Base-by-base conservation (phyloP, 2,329 filamentous ascomycete species). In the Fusarium torreyae region DNA sequence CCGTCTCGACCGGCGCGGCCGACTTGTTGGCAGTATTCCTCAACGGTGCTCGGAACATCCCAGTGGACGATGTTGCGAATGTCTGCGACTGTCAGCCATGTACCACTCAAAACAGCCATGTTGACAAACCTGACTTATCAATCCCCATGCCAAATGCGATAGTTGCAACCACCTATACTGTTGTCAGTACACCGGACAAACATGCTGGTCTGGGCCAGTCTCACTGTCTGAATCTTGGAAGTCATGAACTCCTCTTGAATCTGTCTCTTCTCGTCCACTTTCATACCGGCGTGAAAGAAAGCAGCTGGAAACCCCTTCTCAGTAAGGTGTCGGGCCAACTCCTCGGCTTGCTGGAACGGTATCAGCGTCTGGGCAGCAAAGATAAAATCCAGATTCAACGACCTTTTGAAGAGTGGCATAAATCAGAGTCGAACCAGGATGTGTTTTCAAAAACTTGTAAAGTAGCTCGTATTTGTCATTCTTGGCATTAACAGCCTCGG, bases 111-210 rank as follows among this genome's bases (percentile, higher is more conserved):
- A 3, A 6, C 2, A 4, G 3, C 1, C 13, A 6, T 7, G 6
- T n/a, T 22, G 5, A 48, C 70, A 17, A 63, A 75, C 74, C 74
- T 48, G 75, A 63, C 63, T 88, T 88, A 71, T 88, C 86, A 18
- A 88, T 87, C 0, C 87, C 87, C 86, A 88, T 88, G 1, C 86
- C 87, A 51, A 88, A 88, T 1, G 87, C 87, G 40, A 88, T 88
- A 0, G 86, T 88, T 5, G 86, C 85, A 18, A 74, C 71, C n/a
- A 74, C 71, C 71, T 73, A 4, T 2, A 4, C 3, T 1, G 15
- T n/a, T 5, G 24, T 73, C 5, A 74, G 57, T 14, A 13, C 10
- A 4, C 2, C 3, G 3, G 17, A 7, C 9, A 2, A 44, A 10
- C 5, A 1, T 4, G 17, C 0, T 1, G 9, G 6, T 15, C 4